These are phyloP conservation scores for Hypoxylon sp. DNA, from an alignment of 2,329 filamentous ascomycete species.

Conservation along the genomic window DNA sequence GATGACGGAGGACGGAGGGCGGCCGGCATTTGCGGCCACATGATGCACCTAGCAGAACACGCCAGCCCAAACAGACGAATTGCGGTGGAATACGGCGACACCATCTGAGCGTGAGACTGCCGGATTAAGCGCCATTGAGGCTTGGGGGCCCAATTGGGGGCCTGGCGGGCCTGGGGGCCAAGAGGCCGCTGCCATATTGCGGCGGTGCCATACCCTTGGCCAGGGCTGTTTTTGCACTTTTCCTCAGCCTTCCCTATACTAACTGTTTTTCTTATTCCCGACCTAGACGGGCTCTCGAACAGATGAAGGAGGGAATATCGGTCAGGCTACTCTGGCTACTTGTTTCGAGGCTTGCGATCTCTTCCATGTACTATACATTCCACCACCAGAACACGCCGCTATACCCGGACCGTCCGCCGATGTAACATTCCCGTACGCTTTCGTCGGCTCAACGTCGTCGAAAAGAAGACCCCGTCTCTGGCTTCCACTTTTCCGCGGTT, in stretches of 20 bases:
- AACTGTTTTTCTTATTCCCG: not conserved
- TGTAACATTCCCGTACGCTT: conserved; percentile 25
- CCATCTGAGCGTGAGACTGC: conserved; percentile 32
- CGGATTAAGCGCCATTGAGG: conserved; percentile 35
- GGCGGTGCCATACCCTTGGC: conserved; percentile 34
- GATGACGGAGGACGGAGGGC: no score
- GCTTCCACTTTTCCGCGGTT: conserved; percentile 9
- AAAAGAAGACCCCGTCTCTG: conserved; percentile 1
- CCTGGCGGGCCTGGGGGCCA: no score
- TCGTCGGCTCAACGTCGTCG: conserved; percentile 13
- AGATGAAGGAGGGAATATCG: not conserved
- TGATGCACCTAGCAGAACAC: conserved; percentile 13
- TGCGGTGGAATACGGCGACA: conserved; percentile 16
- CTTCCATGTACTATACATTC: not conserved
- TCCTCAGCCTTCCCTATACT: not conserved
- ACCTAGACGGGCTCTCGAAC: not conserved
- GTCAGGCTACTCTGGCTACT: not conserved
- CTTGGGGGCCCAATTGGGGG: no score
- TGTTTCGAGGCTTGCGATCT: not conserved
- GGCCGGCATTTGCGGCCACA: conserved; percentile 27
- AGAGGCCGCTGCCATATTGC: conserved; percentile 29
- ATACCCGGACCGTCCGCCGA: conserved; percentile 7
- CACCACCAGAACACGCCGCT: conserved; percentile 7
- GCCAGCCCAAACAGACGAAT: conserved; percentile 17
- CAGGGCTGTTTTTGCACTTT: conserved; percentile 36